Evolutionary conservation across 768 basidiomycete genomes (phyloP).

Genomic region (Neoboletus brunneissimus): DNA sequence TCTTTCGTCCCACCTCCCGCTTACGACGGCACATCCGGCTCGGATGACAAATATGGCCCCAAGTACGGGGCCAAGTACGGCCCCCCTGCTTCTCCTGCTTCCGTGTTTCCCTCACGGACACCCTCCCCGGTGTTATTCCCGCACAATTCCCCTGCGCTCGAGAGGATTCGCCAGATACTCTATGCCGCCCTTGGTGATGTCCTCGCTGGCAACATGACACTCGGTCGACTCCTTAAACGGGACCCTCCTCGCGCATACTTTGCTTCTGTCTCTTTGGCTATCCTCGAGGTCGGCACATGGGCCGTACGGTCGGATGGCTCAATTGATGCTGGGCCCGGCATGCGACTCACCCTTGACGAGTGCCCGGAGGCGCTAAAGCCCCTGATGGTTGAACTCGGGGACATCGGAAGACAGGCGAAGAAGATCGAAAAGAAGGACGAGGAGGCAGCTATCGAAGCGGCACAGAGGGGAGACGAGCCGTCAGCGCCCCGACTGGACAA

Average conservation of each 20-base stretch:
- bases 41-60: slow-evolving; percentile 11
- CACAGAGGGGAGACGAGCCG: slow-evolving; percentile 33
- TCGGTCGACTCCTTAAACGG: slow-evolving; percentile 52
- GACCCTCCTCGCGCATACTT: slow-evolving; percentile 80
- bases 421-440: slow-evolving; percentile 56
- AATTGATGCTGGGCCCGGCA: slow-evolving; percentile 50
- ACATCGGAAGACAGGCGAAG: slow-evolving; percentile 50
- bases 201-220: slow-evolving; percentile 51
- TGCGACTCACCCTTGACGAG: slow-evolving; percentile 50
- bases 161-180: slow-evolving; percentile 81
- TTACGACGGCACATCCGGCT: slow-evolving; percentile 43
- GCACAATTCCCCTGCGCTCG: slow-evolving; percentile 50
- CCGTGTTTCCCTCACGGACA: slow-evolving; percentile 38
- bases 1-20: slow-evolving; percentile 70
- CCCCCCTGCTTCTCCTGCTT: slow-evolving; percentile 17
- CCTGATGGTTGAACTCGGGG: slow-evolving; percentile 64
- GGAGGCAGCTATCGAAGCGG: slow-evolving; percentile 43
- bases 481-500: slow-evolving; percentile 53
- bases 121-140: slow-evolving; percentile 48
- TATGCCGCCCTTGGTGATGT: slow-evolving; percentile 78
- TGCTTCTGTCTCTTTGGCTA: slow-evolving; percentile 67
- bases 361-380: slow-evolving; percentile 64
- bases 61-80: slow-evolving; percentile 3
- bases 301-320: slow-evolving; percentile 47
- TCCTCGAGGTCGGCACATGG: slow-evolving; percentile 62